Conservation (phyloP, 2,329 filamentous ascomycete species). For the Zopfia rhizophila region DNA sequence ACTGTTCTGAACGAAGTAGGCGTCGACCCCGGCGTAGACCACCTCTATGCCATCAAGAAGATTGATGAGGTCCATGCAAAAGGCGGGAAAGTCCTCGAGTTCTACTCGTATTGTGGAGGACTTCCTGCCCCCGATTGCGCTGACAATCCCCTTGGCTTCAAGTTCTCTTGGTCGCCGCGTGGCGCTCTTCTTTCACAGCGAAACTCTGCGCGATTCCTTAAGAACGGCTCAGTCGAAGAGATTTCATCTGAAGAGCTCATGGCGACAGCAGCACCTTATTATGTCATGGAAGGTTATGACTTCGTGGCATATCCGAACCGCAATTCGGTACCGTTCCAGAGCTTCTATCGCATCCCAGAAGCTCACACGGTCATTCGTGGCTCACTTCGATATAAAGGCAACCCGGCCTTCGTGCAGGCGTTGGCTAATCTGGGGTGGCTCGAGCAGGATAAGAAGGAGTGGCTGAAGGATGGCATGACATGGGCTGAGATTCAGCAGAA, state of each 20-base stretch:
- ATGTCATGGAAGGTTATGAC: conserved; percentile 17
- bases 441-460: conserved; percentile 11
- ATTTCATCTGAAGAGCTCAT: conserved; percentile 12
- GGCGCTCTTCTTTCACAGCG: conserved; percentile 17
- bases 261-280: conserved; percentile 14
- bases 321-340: conserved; percentile 9
- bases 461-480: conserved; percentile 22
- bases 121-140: conserved; percentile 15
- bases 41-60: conserved; percentile 22
- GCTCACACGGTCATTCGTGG: conserved; percentile 17
- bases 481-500: conserved; percentile 16
- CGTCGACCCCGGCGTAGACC: conserved; percentile 56
- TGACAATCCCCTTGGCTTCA: conserved; percentile 22
- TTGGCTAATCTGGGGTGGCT: conserved; percentile 19
- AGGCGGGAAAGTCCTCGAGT: conserved; percentile 19
- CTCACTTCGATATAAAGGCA: conserved; percentile 19
- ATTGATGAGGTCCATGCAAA: conserved; percentile 14
- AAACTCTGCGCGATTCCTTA: conserved; percentile 13
- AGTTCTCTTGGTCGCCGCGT: conserved; percentile 23
- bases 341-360: conserved; percentile 14
- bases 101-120: conserved; percentile 20
- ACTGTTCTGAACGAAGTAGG: conserved; percentile 23
- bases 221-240: conserved; percentile 8
- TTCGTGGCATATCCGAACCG: conserved; percentile 21
- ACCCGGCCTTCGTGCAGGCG: conserved; percentile 14